Percentiles rank a stretch among this genome's conserved stretches.
phyloP scores from a whole-genome alignment of 192 early-diverging fungal species.

The Coemansia sp. region DNA sequence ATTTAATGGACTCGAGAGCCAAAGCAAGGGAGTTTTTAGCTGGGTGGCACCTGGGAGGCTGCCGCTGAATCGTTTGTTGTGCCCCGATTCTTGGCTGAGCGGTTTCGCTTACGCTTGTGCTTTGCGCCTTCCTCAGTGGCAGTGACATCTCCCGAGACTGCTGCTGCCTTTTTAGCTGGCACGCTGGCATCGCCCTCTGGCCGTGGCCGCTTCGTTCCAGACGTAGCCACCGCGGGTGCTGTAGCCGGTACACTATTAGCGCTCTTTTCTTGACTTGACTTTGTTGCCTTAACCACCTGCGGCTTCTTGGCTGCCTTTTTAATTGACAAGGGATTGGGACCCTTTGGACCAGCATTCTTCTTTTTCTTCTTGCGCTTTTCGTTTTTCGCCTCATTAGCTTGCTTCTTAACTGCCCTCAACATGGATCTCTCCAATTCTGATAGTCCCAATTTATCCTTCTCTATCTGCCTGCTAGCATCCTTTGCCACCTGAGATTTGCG shows the following conservation, averaged over 20 bases:
- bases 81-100: constrained; percentile 4
- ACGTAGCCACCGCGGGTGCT: not conserved
- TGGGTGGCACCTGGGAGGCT: not conserved
- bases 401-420: constrained; percentile 56
- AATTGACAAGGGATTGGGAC: constrained; percentile 82
- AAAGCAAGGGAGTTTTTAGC: not conserved
- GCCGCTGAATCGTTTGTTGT: not conserved
- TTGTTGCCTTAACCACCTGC: not conserved
- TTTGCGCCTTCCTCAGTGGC: not conserved
- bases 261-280: not conserved
- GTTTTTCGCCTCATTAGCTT: constrained; percentile 24
- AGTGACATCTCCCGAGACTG: not conserved
- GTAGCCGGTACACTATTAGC: not conserved
- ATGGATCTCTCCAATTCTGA: constrained; percentile 55
- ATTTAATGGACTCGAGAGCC: not conserved
- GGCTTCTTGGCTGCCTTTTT: constrained; percentile 61
- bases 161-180: not conserved
- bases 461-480: constrained; percentile 32
- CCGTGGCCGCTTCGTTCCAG: constrained; percentile 12
- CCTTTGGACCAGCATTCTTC: constrained; percentile 66
- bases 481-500: constrained; percentile 60
- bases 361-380: constrained; percentile 54
- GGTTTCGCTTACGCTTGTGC: constrained; percentile 25
- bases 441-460: constrained; percentile 53
- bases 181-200: not conserved